Evolutionary conservation across 140 eudicot species (phyloP), one percentile per base, ranked within the genome.

Genomic region (Bidens hawaiensis): DNA sequence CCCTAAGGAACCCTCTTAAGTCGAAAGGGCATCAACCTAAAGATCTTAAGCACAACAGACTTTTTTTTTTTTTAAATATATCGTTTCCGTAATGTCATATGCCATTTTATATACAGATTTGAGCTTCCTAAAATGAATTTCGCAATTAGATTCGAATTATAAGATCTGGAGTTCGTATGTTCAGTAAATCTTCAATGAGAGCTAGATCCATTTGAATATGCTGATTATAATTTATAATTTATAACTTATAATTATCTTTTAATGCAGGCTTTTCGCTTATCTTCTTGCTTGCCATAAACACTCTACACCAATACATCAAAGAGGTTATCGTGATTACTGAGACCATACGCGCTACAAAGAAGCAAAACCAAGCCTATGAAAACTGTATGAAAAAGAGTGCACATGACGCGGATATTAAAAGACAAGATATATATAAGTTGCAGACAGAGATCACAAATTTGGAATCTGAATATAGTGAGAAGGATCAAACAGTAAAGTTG

Each of bases 241-340:
- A n/a, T n/a, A n/a, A n/a, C n/a, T n/a, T n/a, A n/a, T n/a, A n/a
- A n/a, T n/a, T 53, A 53, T 53, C 21, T 26, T 53, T n/a, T n/a
- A n/a, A 49, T 62, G 79, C 85, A 86, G 95, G 91, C 60, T 77
- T 86, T 52, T 56, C 78, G 10, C 78, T 86, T 22, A 77, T 86
- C 43, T 71, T 86, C 14, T 76, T 76, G 23, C 42, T 86, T 24
- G 64, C 75, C 71, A 78, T 80, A 25, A 74, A 83, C 59, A 33
- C 53, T 28, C 41, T 86, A 58, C 90, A 83, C 50, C 77, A 73
- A 42, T 80, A 72, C 68, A 83, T 83, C 28, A 75, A 78, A 64
- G 87, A 79, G 60, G 64, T 81, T 41, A 51, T 78, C 25, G 14
- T 76, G 28, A 73, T 81, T 15, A 74, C 78, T 57, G 70, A 81